Base-by-base conservation (phyloP, 2,329 filamentous ascomycete genomes). In the Aspergillus sp. region DNA sequence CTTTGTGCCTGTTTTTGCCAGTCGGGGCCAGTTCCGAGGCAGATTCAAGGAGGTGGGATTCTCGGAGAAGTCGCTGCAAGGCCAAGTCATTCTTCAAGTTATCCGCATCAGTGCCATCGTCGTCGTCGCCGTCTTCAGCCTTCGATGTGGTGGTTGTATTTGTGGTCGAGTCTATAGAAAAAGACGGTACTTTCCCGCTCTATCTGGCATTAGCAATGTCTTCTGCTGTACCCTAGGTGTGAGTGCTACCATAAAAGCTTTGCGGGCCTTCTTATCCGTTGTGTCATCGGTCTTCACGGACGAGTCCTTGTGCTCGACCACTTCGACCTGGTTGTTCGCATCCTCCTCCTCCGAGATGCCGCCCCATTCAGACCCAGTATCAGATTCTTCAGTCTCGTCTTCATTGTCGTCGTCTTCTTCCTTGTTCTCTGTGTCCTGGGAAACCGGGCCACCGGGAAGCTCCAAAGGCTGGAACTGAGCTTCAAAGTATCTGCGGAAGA, bases 31-130 rank as follows among this genome's bases (percentile, higher is more conserved):
- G 65, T 34, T 69, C 65, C 16, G 67, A 64, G 10, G 71, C 67
- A 1, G 73, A 66, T 29, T 77, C 72, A 36, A 96, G 77, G 39
- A 96, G 79, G 61, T 94, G 86, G 0, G 88, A 95, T 68, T 98
- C 91, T 46, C 80, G 74, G 36, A 98, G 76, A 25, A 98, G 77
- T 29, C 86, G 80, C 58, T 95, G 89, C 10, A 98, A 77, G 24
- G 85, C 88, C 33, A 94, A 77, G 58, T 96, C 91, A 58, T 95
- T 88, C 56, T 88, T 86, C 12, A 96, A 71, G 40, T 93, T 82
- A 8, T 66, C 58, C 15, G 67, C 58, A 53, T 81, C 78, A 12
- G 69, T 69, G 32, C 72, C 71, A 51, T 80, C 74, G 51, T 81
- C 62, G 37, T 70, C 61, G 17, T 67, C 55, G 42, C 55, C 60